A percentile compares a stretch with the other conserved stretches of the same genome.
Evolutionary conservation across 257 asterid genomes (phyloP).

Genomic region (Linaria vulgaris): DNA sequence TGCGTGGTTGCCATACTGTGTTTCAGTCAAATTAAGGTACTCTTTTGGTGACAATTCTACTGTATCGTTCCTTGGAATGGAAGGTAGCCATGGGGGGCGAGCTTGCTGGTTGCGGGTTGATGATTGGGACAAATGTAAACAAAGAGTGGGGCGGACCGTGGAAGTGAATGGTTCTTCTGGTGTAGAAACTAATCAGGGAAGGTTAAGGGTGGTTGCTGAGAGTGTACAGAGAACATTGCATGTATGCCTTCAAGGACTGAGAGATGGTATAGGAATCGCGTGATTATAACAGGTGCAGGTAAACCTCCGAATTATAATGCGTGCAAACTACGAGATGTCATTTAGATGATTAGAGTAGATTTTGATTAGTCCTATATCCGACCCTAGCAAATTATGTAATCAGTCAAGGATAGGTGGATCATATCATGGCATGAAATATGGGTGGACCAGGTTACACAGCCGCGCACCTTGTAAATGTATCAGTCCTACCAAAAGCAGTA

Average conservation of each 20-base stretch:
- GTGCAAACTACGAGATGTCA: too few relatives aligned
- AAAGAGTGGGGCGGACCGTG: constrained; percentile 65
- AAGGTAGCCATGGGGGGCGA: constrained; percentile 99
- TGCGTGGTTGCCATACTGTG: constrained; percentile 98
- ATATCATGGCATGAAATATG: too few relatives aligned
- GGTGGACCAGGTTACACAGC: too few relatives aligned
- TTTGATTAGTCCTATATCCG: not conserved
- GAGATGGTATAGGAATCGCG: constrained; percentile 59
- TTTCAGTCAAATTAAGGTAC: constrained; percentile 80
- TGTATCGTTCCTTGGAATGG: constrained; percentile 86
- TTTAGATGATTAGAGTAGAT: not conserved
- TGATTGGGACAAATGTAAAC: constrained; percentile 94
- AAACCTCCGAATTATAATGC: too few relatives aligned
- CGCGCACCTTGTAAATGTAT: too few relatives aligned
- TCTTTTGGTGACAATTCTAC: constrained; percentile 68
- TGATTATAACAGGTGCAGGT: constrained; percentile 20
- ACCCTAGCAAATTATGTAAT: not conserved
- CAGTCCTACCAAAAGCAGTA: not conserved
- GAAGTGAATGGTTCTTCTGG: constrained; percentile 65
- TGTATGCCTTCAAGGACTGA: constrained; percentile 71
- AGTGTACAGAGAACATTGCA: constrained; percentile 85
- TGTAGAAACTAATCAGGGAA: constrained; percentile 80
- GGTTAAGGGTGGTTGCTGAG: constrained; percentile 84
- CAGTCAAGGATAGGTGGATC: too few relatives aligned
- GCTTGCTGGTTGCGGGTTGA: constrained; percentile 86